Conservation (phyloP, 2,329 filamentous ascomycete species). For the Sordariomycetes sp. region DNA sequence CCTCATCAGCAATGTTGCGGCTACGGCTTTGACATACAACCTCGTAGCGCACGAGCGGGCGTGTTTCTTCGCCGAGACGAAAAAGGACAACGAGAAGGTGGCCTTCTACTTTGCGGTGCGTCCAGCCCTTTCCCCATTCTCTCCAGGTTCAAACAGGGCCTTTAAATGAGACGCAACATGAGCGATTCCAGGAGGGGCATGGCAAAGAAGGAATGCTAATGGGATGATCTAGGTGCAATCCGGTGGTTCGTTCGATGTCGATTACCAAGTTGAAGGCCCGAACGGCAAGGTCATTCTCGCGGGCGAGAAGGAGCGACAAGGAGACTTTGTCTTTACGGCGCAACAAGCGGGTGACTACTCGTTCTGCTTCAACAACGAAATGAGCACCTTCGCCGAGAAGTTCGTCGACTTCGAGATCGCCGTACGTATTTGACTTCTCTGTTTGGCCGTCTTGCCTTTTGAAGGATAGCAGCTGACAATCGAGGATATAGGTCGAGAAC, state of each 20-base stretch:
- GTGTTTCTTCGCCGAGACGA: slow-evolving; percentile 82
- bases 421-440: too few species aligned
- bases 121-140: slow-evolving; percentile 19
- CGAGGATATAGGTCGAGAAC: slow-evolving; percentile 68
- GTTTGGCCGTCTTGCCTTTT: too few species aligned
- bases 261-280: slow-evolving; percentile 82
- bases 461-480: background rate
- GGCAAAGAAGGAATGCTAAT: background rate
- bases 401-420: slow-evolving; percentile 96
- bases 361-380: slow-evolving; percentile 98
- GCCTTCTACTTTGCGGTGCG: slow-evolving; percentile 96
- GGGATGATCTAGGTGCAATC: slow-evolving; percentile 70
- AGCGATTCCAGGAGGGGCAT: background rate
- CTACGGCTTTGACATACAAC: slow-evolving; percentile 92
- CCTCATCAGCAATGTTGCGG: slow-evolving; percentile 61
- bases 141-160: background rate
- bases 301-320: slow-evolving; percentile 85
- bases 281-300: slow-evolving; percentile 72
- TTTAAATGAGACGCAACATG: background rate
- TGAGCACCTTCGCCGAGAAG: slow-evolving; percentile 97
- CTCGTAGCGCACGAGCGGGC: slow-evolving; percentile 84
- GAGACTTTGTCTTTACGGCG: slow-evolving; percentile 95
- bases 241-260: slow-evolving; percentile 93
- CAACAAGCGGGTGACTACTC: slow-evolving; percentile 81
- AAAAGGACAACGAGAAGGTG: slow-evolving; percentile 75